Evolutionary conservation across 2,329 filamentous ascomycete genomes (phyloP).

Genomic region (Diaporthe citrichinensis): DNA sequence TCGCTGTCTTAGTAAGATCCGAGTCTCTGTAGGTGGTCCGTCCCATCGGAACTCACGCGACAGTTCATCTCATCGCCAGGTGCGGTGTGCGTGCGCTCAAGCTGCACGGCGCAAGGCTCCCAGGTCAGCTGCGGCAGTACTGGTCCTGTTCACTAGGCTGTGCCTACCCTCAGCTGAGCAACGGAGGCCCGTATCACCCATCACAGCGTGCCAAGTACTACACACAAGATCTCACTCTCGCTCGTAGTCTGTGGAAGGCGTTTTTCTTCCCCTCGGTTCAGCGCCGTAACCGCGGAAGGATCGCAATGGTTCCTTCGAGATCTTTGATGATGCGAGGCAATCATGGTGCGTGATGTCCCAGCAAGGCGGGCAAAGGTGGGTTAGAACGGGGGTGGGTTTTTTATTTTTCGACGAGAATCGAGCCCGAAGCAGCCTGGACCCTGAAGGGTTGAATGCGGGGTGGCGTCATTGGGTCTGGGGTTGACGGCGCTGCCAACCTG

Average conservation of each 20-base stretch:
- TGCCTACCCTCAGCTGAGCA: constrained; percentile 21
- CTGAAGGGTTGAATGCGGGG: constrained; percentile 32
- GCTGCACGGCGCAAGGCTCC: not conserved
- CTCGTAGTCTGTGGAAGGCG: not conserved
- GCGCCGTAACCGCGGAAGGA: constrained; percentile 35
- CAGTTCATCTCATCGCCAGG: constrained; percentile 2
- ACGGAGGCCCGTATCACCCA: not conserved
- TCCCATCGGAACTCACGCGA: constrained; percentile 19
- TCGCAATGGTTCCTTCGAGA: not conserved
- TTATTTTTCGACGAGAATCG: not conserved
- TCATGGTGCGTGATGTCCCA: constrained; percentile 15
- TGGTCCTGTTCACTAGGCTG: not conserved
- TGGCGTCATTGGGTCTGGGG: constrained; percentile 38
- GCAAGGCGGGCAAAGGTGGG: constrained; percentile 17
- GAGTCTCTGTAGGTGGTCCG: not conserved
- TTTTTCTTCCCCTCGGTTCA: not conserved
- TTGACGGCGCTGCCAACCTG: constrained; percentile 8
- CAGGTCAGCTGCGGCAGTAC: constrained; percentile 34
- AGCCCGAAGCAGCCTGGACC: constrained; percentile 26
- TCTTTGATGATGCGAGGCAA: not conserved
- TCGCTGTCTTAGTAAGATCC: constrained; percentile 4
- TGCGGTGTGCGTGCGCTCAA: not conserved
- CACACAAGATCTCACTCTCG: not conserved
- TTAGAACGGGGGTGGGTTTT: not conserved
- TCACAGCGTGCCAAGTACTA: not conserved